A percentile compares a stretch with the other conserved stretches of the same genome.
These are phyloP conservation scores for Penicillium sp. DNA, from an alignment of 2,329 filamentous ascomycete genomes.

Conservation along the genomic window DNA sequence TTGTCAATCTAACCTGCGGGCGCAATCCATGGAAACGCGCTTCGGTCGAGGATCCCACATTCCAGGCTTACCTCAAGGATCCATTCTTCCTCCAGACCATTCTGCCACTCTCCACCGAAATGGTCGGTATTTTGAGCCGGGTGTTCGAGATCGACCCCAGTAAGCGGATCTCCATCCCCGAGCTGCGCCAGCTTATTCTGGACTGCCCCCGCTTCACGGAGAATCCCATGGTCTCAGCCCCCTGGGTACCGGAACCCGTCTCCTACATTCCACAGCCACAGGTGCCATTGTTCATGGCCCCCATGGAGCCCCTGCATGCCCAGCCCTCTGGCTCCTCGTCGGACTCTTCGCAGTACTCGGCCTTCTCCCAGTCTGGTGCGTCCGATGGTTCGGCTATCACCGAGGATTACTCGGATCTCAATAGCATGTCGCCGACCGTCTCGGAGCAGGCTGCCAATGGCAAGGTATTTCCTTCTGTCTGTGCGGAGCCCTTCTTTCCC, in stretches of 20 bases:
- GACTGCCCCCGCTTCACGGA: conserved; percentile 69
- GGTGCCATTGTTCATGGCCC: conserved; percentile 33
- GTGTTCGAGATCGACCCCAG: conserved; percentile 85
- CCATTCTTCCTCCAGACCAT: conserved; percentile 88
- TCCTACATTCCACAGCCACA: conserved; percentile 36
- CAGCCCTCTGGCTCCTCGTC: conserved; percentile 39
- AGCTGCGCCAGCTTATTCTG: conserved; percentile 73
- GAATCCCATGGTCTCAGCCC: conserved; percentile 32
- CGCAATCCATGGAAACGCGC: conserved; percentile 99
- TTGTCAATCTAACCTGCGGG: conserved; percentile 95
- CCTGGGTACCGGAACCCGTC: conserved; percentile 39
- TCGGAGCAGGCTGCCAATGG: conserved; percentile 31
- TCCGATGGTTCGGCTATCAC: conserved; percentile 41
- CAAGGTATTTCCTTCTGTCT: conserved; percentile 31
- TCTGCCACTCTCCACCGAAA: conserved; percentile 80
- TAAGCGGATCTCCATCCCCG: conserved; percentile 73
- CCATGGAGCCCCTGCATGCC: conserved; percentile 34
- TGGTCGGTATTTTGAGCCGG: conserved; percentile 79
- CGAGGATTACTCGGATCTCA: conserved; percentile 36
- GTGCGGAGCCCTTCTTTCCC: conserved; percentile 30
- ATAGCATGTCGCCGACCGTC: conserved; percentile 37
- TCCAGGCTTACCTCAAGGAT: conserved; percentile 82
- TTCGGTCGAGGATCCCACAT: conserved; percentile 88
- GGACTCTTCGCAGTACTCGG: conserved; percentile 35
- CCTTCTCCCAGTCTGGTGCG: conserved; percentile 39